Base-by-base conservation (phyloP, 2,329 filamentous ascomycete genomes). In the Cladosporium sp. region DNA sequence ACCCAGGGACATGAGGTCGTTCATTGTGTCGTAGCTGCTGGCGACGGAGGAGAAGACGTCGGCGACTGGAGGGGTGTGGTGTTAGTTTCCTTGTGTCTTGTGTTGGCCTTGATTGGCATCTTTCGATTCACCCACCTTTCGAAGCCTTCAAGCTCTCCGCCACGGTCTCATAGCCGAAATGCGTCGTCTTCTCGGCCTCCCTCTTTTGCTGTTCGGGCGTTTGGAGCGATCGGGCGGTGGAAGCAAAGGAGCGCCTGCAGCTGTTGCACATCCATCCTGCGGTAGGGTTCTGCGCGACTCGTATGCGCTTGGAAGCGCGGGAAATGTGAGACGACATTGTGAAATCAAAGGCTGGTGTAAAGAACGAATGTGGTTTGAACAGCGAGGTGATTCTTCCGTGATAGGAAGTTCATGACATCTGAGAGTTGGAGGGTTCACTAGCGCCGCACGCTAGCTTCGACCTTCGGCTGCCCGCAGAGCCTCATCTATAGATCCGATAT, bases 1-100 rank as follows among this genome's bases (percentile, higher is more conserved):
- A 49, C 93, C 93, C 42, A 99, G 82, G 7, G 93, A 97, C 93
- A 99, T 99, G 60, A 97, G 80, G 70, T 99, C 93, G 74, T 99
- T 99, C 93, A 99, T 99, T 55, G 85, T 86, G 71, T 99, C 93
- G 73, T 99, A 99, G 15, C 87, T 89, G 56, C 88, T 84, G 59
- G 93, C 93, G 36, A 99, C 93, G 59, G 87, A 96, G 70, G 89
- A 92, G 75, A 99, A 99, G 52, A 99, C 93, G 37, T 82, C 83
- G 54, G 87, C 87, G 36, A 96, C 91, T 78, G 74, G n/a, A n/a
- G n/a, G 2, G 12, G 77, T 12, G 32, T 2, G 9, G 13, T 19
- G 43, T 62, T 40, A 41, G 27, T 18, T 18, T 15, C 18, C 27
- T 13, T 36, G 13, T n/a, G 7, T 4, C 13, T n/a, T 15, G n/a